Evolutionary conservation across 1,139 yeast species (phyloP).

Genomic region (Yamadazyma songkhlaensis): DNA sequence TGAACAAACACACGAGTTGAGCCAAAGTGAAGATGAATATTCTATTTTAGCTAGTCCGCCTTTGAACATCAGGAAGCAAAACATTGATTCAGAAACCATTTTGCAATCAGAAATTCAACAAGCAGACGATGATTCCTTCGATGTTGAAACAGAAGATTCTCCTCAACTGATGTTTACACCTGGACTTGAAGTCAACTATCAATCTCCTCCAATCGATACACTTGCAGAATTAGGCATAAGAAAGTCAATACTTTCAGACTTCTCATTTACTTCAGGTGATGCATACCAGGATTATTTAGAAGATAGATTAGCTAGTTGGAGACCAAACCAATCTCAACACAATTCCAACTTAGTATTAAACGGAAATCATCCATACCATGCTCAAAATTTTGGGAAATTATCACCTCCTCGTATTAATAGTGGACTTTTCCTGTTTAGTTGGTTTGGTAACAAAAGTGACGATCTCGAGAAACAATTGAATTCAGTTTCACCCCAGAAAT

Average conservation of each 20-base stretch:
- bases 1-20: background rate
- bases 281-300: constrained; percentile 37
- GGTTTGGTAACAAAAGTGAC: constrained; percentile 7
- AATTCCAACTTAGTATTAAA: constrained; percentile 30
- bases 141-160: constrained; percentile 7
- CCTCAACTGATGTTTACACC: constrained; percentile 6
- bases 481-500: background rate
- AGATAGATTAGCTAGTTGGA: constrained; percentile 50
- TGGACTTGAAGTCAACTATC: background rate
- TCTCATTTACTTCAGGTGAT: constrained; percentile 4
- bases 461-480: constrained; percentile 5
- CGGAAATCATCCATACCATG: constrained; percentile 43
- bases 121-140: constrained; percentile 4
- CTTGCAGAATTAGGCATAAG: constrained; percentile 4
- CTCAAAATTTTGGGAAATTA: constrained; percentile 11
- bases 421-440: constrained; percentile 7
- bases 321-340: constrained; percentile 46
- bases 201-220: constrained; percentile 1
- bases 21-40: background rate
- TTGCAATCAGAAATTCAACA: too few species aligned
- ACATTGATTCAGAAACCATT: background rate
- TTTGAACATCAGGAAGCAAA: background rate
- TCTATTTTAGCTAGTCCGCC: background rate
- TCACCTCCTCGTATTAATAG: background rate
- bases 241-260: constrained; percentile 3